Percentiles rank a stretch among this genome's conserved stretches.
These are phyloP conservation scores for Talaromyces funiculosus DNA, from an alignment of 2,329 filamentous ascomycete genomes.

Conservation along the genomic window DNA sequence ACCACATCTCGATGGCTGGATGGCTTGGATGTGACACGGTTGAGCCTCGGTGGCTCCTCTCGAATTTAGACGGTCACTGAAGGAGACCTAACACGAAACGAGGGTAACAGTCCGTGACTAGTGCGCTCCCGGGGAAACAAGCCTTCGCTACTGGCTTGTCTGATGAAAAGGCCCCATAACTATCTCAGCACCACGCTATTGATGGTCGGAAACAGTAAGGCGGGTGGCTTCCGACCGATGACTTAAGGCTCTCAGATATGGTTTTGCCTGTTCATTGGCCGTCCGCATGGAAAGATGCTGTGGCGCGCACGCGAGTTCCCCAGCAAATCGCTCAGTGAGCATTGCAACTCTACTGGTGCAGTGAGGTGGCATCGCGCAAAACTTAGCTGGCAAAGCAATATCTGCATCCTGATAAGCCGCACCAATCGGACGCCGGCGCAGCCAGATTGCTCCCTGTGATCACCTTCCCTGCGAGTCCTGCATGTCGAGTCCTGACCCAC, in stretches of 20 bases:
- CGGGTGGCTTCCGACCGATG: background rate
- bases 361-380: constrained; percentile 1
- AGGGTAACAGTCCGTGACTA: background rate
- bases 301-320: background rate
- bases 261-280: background rate
- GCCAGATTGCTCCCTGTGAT: background rate
- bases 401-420: background rate
- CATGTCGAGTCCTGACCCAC: background rate
- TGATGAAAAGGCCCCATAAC: background rate
- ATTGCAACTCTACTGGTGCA: background rate
- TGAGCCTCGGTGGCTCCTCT: background rate
- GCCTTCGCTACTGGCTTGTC: background rate
- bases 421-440: background rate
- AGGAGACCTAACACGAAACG: background rate
- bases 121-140: background rate
- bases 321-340: background rate
- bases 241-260: background rate
- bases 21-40: background rate
- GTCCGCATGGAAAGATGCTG: background rate
- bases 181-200: background rate
- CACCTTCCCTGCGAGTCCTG: background rate
- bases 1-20: background rate
- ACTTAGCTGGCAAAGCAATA: background rate
- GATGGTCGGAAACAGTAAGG: background rate
- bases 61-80: too few relatives aligned